These are phyloP conservation scores for Acidomyces sp. DNA, from an alignment of 495 filamentous ascomycete species.

Conservation along the genomic window DNA sequence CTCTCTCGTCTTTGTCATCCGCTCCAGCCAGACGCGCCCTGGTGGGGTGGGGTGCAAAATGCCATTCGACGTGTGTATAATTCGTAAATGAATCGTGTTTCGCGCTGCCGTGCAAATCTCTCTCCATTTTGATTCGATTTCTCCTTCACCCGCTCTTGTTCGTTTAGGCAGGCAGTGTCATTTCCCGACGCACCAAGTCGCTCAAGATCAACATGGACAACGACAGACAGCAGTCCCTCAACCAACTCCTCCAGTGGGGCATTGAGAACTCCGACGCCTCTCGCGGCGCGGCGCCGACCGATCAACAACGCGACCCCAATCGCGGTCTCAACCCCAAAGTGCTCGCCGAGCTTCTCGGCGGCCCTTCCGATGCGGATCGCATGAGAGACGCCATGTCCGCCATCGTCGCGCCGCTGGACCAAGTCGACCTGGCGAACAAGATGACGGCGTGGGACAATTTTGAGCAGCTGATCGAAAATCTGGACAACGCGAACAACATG, in stretches of 20 bases:
- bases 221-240: conserved; percentile 34
- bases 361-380: conserved; percentile 73
- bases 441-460: conserved; percentile 91
- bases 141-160: too few relatives aligned
- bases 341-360: conserved; percentile 61
- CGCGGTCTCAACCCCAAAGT: conserved; percentile 47
- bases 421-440: conserved; percentile 60
- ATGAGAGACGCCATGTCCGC: conserved; percentile 75
- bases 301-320: conserved; percentile 32
- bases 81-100: too few relatives aligned
- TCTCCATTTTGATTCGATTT: too few relatives aligned
- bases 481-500: conserved; percentile 94
- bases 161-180: too few relatives aligned
- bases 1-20: too few relatives aligned
- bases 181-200: too few relatives aligned
- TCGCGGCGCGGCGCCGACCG: conserved; percentile 20
- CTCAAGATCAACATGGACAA: conserved; percentile 32
- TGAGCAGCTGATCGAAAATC: conserved; percentile 75
- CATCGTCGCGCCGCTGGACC: conserved; percentile 39
- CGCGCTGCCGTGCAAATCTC: too few relatives aligned
- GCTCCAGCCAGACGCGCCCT: too few relatives aligned
- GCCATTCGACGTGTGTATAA: too few relatives aligned
- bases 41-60: too few relatives aligned
- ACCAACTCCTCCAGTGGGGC: conserved; percentile 84
- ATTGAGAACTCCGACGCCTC: conserved; percentile 59